These are phyloP conservation scores for Tetrapisispora pingtungensis DNA, from an alignment of 805 yeast species.

Conservation along the genomic window DNA sequence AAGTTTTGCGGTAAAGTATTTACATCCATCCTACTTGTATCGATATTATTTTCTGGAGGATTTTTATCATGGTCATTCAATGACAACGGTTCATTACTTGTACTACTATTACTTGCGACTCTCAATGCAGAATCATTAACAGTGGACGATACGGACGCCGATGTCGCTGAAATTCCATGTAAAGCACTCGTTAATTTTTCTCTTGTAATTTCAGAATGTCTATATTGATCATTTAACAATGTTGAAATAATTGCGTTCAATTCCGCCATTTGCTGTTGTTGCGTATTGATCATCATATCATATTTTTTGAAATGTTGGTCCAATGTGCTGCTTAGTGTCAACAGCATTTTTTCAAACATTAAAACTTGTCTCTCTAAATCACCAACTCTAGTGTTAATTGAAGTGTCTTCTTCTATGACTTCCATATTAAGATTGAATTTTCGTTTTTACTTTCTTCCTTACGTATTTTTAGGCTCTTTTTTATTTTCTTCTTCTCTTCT, in stretches of 20 bases:
- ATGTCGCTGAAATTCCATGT: slow-evolving; percentile 18
- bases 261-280: slow-evolving; percentile 26
- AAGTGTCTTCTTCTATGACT: neutral
- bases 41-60: neutral
- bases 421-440: no score
- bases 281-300: slow-evolving; percentile 22
- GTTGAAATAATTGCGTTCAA: slow-evolving; percentile 19
- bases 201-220: slow-evolving; percentile 21
- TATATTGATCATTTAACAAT: slow-evolving; percentile 22
- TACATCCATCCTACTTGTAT: neutral
- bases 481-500: no score
- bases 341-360: slow-evolving; percentile 25
- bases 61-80: neutral
- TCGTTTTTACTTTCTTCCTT: no score
- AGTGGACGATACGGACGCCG: slow-evolving; percentile 7
- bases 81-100: neutral
- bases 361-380: slow-evolving; percentile 23
- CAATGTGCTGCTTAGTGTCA: slow-evolving; percentile 22
- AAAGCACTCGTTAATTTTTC: slow-evolving; percentile 19
- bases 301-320: slow-evolving; percentile 28
- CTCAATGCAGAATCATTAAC: neutral
- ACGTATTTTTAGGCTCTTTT: no score
- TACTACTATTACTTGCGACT: neutral
- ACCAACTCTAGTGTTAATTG: slow-evolving; percentile 10
- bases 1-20: neutral